Percentiles rank a stretch among this genome's conserved stretches.
Conservation (phyloP, 768 basidiomycete species). For the Suillus lakei region DNA sequence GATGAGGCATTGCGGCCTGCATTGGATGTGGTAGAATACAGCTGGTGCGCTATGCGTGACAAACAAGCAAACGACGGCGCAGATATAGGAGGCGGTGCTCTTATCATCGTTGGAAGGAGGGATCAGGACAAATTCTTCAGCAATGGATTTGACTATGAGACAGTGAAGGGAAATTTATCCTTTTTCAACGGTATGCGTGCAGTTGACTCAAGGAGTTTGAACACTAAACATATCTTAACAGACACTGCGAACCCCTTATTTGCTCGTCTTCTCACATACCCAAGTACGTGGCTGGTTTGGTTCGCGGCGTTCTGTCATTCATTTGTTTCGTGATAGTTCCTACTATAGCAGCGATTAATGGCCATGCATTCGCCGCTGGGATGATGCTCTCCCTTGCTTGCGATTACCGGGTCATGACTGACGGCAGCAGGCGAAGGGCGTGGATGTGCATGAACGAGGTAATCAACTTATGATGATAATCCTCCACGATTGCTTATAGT, state of each 20-base stretch:
- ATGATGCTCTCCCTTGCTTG: conserved; percentile 81
- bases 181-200: conserved; percentile 63
- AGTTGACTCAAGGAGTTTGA: conserved; percentile 4
- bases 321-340: conserved; percentile 56
- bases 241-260: conserved; percentile 80
- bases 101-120: conserved; percentile 77
- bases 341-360: conserved; percentile 79
- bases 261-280: conserved; percentile 71
- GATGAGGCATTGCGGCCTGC: conserved; percentile 68
- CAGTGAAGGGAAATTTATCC: conserved; percentile 52
- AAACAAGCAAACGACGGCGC: conserved; percentile 41
- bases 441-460: conserved; percentile 97
- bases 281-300: conserved; percentile 52
- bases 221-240: conserved; percentile 31
- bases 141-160: conserved; percentile 75
- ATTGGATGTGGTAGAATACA: conserved; percentile 70
- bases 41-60: conserved; percentile 62
- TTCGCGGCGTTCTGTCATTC: background rate
- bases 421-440: conserved; percentile 74
- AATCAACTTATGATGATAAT: background rate
- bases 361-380: conserved; percentile 86
- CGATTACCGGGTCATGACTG: conserved; percentile 90
- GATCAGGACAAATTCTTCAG: conserved; percentile 90
- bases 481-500: background rate
- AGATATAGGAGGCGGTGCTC: conserved; percentile 62